Base-by-base conservation (phyloP, 2,329 filamentous ascomycete species). In the Curvularia spicifera region DNA sequence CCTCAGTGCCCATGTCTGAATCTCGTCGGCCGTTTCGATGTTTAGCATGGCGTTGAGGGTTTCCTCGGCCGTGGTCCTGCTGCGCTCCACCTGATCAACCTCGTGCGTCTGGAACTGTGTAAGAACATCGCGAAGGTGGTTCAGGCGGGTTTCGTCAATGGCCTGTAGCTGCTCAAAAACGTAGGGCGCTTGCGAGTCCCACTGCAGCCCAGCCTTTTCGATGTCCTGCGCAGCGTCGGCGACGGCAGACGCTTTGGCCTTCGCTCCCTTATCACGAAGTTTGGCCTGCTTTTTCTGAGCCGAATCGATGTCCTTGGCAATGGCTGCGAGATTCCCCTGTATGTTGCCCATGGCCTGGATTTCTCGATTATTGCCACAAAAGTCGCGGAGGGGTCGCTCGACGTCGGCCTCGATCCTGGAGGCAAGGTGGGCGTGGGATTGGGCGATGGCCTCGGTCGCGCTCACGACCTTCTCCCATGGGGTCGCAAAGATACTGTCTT, bases 21-120 rank as follows among this genome's bases (percentile, higher is more conserved):
- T 94, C 79, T 99, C 95, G 71, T 90, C 90, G 18, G 88, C 86
- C 0, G 93, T 96, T 74, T 91, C 89, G 42, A 97, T 87, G 73
- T 96, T 95, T 50, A 99, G 82, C 67, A 98, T 83, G 8, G 89
- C 84, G 65, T 91, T 92, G 56, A 99, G 80, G 26, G 91, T 91
- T 60, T 89, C 87, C 74, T 95, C 93, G 26, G 92, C 88, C 12
- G 89, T 87, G 58, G 87, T 81, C 61, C 91, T 87, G 60, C 85
- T 88, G 56, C 90, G 86, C 76, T 96, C 91, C 15, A 94, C 87
- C 67, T 91, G 87, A 73, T 99, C 95, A 28, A 91, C 86, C 76
- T 98, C 94, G 73, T 96, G 90, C 0, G 95, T 99, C 77, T 96
- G 89, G 69, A 94, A 90, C 71, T 97, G 93, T 0, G 95, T 98